Evolutionary conservation across 192 early-diverging fungal species (phyloP), one percentile per base, ranked within the genome.

Genomic region (Globomyces pollinis-pini): DNA sequence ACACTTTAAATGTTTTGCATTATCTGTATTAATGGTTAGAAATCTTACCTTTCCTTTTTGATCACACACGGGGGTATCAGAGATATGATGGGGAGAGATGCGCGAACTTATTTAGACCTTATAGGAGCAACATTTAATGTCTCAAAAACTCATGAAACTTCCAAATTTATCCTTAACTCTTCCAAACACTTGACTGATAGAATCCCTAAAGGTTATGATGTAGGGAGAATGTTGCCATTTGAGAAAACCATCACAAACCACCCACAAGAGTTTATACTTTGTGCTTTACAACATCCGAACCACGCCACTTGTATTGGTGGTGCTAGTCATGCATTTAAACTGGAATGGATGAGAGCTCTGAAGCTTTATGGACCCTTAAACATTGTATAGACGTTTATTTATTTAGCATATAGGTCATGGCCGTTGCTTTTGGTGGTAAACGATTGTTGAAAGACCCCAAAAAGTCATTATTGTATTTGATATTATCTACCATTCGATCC

Each of bases 371-470:
- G 60, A 21, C 71, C 71, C 4, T 43, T 73, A 16, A 73, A 73
- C 60, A 18, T 43, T 29, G 41, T 47, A 47, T 28, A 0, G 12
- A 0, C 9, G 6, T 9, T 24, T 64, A 33, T 24, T n/a, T n/a
- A n/a, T n/a, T n/a, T n/a, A n/a, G n/a, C n/a, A n/a, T 16, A 23
- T 30, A 68, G 55, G 54, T 73, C 29, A 73, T 73, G 71, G 62
- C 67, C 7, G 16, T 69, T 11, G 50, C 69, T 8, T 73, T 73
- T 47, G 30, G 42, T 28, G 61, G 61, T 29, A 69, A 24, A 15
- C 29, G 43, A 9, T 1, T 73, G n/a, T 31, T 69, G n/a, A 66
- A 69, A 49, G 34, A 70, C 11, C 71, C 71, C 15, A 51, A 38
- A 20, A 29, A 58, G 9, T 58, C 54, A 26, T 51, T 66, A 21